Percentiles rank a stretch among this genome's conserved stretches.
phyloP scores from a whole-genome alignment of 228 moss, liverwort and hornwort species.

The Sphagnum magellanicum region DNA sequence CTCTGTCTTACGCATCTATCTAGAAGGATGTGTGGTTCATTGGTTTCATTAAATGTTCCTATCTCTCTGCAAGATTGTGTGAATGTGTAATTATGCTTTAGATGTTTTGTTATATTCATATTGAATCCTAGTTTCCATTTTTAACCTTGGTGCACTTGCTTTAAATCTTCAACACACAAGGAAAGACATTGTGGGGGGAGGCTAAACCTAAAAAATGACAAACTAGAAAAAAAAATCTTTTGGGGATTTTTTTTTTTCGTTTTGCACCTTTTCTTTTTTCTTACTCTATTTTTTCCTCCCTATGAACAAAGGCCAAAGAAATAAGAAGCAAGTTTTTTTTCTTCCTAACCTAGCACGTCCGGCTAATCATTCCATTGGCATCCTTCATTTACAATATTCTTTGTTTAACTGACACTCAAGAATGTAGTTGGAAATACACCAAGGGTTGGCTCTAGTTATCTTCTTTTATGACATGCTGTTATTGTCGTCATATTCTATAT shows the following conservation, averaged over 20 bases:
- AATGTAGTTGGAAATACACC: too few species aligned
- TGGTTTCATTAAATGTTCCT: too few species aligned
- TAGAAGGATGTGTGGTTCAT: too few species aligned
- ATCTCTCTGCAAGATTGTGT: too few species aligned
- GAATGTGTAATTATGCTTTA: too few species aligned
- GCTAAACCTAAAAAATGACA: neutral
- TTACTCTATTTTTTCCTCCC: neutral
- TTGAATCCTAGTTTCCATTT: neutral
- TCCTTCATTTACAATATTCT: neutral
- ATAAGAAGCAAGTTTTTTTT: constrained; percentile 1
- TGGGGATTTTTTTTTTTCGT: neutral
- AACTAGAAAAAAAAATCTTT: neutral
- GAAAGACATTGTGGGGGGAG: neutral
- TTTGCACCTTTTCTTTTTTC: neutral
- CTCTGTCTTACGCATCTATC: too few species aligned
- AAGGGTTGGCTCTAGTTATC: neutral
- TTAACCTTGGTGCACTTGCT: neutral
- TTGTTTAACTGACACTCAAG: too few species aligned
- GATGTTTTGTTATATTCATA: too few species aligned
- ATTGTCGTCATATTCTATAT: neutral
- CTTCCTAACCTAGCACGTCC: neutral
- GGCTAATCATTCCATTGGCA: neutral
- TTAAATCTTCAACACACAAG: neutral
- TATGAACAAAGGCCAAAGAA: neutral
- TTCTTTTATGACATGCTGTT: neutral